Base-by-base conservation (phyloP, 23 red algal genomes). In the Cyanidium caldarium region DNA sequence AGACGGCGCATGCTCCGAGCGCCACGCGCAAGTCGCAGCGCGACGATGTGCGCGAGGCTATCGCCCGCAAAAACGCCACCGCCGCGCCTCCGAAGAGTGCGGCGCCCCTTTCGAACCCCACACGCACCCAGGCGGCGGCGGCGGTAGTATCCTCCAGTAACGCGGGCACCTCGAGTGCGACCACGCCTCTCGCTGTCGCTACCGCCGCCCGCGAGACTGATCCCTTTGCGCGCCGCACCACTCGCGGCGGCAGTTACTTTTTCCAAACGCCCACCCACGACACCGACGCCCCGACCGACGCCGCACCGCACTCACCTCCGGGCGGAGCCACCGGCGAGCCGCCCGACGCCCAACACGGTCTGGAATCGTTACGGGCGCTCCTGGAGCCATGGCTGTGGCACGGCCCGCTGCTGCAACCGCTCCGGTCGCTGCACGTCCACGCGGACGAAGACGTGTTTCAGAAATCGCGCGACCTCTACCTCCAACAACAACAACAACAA, bases 251-350 rank as follows among this genome's bases (percentile, higher is more conserved):
- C 10, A 61, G 51, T 61, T 61, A 61, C 23, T 61, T 61, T 25
- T 61, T 61, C 51, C n/a, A n/a, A n/a, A n/a, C n/a, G n/a, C n/a
- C 19, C 51, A 61, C 51, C 51, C 10, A 61, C n/a, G n/a, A 61
- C 19, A 28, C 10, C 51, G 10, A 28, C 51, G 23, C 31, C 51
- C 51, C 31, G n/a, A n/a, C 51, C 5, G 40, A 44, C 12, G 40
- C 40, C 10, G 40, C 40, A 10, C 19, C 51, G 10, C n/a, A 61
- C 51, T 7, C 23, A 28, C 7, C 10, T 61, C n/a, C 10, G n/a
- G n/a, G 5, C 23, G 51, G 51, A 14, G 51, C 10, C 21, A 61
- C 51, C 51, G 23, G 10, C 10, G n/a, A 61, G 21, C 40, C 40
- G 40, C 40, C 40, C 10, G 12, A 10, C 12, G 12, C 40, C 17